Conservation (phyloP, 306 rosid genomes). For the Albizia julibrissin region DNA sequence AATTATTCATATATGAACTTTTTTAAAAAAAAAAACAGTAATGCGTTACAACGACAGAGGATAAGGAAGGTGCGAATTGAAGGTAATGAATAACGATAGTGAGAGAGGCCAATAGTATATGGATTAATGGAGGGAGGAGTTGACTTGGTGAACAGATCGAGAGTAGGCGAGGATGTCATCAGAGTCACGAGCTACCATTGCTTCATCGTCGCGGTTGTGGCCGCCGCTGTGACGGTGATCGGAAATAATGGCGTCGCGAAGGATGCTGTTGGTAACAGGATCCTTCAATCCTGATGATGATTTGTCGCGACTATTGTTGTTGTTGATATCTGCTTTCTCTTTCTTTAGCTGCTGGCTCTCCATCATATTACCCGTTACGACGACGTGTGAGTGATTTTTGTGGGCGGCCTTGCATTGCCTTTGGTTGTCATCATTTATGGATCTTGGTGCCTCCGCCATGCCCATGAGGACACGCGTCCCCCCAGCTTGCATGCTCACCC, state of each 20-base stretch:
- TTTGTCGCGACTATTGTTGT: not conserved
- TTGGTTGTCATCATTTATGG: not conserved
- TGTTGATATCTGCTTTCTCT: conserved; percentile 4
- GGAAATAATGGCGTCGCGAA: conserved; percentile 34
- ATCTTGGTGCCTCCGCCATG: too few relatives aligned
- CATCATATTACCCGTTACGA: not conserved
- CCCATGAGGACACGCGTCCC: not conserved
- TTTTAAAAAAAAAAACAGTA: too few relatives aligned
- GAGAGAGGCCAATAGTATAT: too few relatives aligned
- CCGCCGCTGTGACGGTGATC: not conserved
- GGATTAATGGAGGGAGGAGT: conserved; percentile 15
- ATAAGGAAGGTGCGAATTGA: too few relatives aligned
- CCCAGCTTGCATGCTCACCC: not conserved
- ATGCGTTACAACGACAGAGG: too few relatives aligned
- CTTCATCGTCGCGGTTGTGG: not conserved
- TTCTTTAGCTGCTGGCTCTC: not conserved
- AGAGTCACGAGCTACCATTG: conserved; percentile 32
- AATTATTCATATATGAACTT: too few relatives aligned
- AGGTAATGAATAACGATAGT: too few relatives aligned
- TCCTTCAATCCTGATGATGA: conserved; percentile 7
- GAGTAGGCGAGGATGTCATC: conserved; percentile 54
- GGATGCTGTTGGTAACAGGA: conserved; percentile 33
- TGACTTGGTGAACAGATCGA: conserved; percentile 41
- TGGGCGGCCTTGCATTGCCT: not conserved
- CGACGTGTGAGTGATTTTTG: not conserved